Conservation (phyloP, 2,329 filamentous ascomycete species). For the Diaporthe caulivora region DNA sequence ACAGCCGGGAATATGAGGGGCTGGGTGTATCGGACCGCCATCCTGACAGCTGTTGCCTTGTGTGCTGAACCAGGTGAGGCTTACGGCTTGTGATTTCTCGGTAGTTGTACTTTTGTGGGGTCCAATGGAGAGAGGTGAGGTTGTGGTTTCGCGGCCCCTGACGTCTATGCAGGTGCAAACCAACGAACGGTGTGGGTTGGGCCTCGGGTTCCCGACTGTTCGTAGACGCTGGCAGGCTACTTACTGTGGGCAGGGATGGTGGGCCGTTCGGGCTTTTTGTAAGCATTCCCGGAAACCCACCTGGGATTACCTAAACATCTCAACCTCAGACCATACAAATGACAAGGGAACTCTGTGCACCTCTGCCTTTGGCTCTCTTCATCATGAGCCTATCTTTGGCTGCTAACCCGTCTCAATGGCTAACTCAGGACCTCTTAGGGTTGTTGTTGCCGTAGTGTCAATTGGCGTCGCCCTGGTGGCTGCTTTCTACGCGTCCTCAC, state of each 20-base stretch:
- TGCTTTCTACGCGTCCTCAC: constrained; percentile 17
- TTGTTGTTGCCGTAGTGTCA: constrained; percentile 16
- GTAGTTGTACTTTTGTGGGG: constrained; percentile 15
- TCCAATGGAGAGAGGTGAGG: not conserved
- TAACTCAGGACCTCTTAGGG: constrained; percentile 18
- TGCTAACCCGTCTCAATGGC: constrained; percentile 13
- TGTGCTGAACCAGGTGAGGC: not conserved
- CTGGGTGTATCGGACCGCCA: constrained; percentile 49
- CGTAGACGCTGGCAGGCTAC: too few species aligned
- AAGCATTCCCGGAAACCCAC: constrained; percentile 17
- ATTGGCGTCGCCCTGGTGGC: constrained; percentile 32
- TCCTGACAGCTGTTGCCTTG: constrained; percentile 11
- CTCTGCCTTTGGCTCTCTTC: not conserved
- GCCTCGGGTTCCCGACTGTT: not conserved
- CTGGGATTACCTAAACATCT: constrained; percentile 35
- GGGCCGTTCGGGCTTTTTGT: constrained; percentile 14
- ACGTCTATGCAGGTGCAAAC: constrained; percentile 7
- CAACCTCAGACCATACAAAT: constrained; percentile 6
- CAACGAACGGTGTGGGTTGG: not conserved
- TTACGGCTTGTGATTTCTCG: not conserved
- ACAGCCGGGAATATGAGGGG: constrained; percentile 83
- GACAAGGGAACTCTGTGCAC: not conserved
- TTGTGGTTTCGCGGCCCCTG: constrained; percentile 6
- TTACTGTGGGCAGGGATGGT: not conserved
- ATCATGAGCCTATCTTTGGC: constrained; percentile 17